These are phyloP conservation scores for Hygrophila difformis DNA, from an alignment of 257 asterid species.

Conservation along the genomic window DNA sequence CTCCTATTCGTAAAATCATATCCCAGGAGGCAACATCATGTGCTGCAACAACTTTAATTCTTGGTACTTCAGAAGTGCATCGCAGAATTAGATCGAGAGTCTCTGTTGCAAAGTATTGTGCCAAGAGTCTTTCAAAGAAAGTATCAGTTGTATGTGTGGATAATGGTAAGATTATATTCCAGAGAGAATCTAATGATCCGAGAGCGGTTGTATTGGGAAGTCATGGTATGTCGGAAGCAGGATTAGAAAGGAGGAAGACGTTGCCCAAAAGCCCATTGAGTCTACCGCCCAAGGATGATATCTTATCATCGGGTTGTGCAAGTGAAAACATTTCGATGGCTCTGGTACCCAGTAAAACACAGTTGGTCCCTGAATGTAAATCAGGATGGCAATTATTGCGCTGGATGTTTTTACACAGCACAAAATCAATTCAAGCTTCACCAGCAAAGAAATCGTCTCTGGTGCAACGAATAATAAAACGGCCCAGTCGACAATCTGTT, in stretches of 20 bases:
- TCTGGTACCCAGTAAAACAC: conserved; percentile 42
- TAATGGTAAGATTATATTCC: conserved; percentile 65
- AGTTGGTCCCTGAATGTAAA: conserved; percentile 27
- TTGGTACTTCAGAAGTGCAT: conserved; percentile 53
- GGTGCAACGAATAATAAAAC: conserved; percentile 38
- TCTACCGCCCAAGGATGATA: conserved; percentile 21
- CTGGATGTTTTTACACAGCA: conserved; percentile 30
- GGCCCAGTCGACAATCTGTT: conserved; percentile 51
- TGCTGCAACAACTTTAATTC: conserved; percentile 55
- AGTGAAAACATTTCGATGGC: conserved; percentile 38
- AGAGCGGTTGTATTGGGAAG: conserved; percentile 22
- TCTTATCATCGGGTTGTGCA: conserved; percentile 19
- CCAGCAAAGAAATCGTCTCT: conserved; percentile 37
- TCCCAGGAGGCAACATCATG: conserved; percentile 48
- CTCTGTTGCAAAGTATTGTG: conserved; percentile 75
- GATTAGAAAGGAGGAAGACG: conserved; percentile 35
- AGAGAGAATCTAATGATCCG: conserved; percentile 33
- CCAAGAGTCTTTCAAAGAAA: conserved; percentile 44
- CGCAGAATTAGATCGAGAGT: conserved; percentile 50
- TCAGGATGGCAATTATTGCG: conserved; percentile 63
- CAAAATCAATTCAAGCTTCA: conserved; percentile 23
- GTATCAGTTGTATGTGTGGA: conserved; percentile 56
- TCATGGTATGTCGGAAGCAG: conserved; percentile 23
- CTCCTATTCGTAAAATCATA: conserved; percentile 55
- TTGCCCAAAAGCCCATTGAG: conserved; percentile 35